A percentile compares a stretch with the other conserved stretches of the same genome.
These are phyloP conservation scores for Taiozyma sp. DNA, from an alignment of 1,139 yeast species.

Conservation along the genomic window DNA sequence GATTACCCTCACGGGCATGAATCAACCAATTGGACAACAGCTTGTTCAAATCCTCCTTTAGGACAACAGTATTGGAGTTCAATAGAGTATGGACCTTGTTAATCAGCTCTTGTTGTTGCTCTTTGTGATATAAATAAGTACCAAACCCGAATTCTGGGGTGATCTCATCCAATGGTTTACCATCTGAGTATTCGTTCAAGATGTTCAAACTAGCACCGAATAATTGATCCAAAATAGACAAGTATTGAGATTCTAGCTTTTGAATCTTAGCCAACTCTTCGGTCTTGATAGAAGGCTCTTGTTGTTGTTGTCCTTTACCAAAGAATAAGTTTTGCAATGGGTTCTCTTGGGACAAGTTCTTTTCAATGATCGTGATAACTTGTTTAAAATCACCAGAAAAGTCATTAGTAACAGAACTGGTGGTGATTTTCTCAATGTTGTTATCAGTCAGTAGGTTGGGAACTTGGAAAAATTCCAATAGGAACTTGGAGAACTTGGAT, in stretches of 20 bases:
- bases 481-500: slow-evolving; percentile 57
- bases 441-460: slow-evolving; percentile 41
- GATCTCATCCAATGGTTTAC: slow-evolving; percentile 32
- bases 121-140: slow-evolving; percentile 53
- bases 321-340: slow-evolving; percentile 63
- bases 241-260: slow-evolving; percentile 69
- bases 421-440: slow-evolving; percentile 42
- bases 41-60: slow-evolving; percentile 39
- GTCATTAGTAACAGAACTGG: slow-evolving; percentile 49
- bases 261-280: slow-evolving; percentile 36
- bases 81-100: slow-evolving; percentile 44
- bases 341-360: slow-evolving; percentile 44
- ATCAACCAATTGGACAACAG: slow-evolving; percentile 68
- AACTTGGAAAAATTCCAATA: slow-evolving; percentile 70
- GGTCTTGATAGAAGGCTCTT: slow-evolving; percentile 14
- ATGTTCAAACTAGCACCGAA: slow-evolving; percentile 50
- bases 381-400: slow-evolving; percentile 45
- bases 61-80: slow-evolving; percentile 27
- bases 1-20: slow-evolving; percentile 31
- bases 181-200: slow-evolving; percentile 47
- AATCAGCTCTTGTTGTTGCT: slow-evolving; percentile 43
- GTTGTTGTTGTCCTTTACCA: slow-evolving; percentile 37
- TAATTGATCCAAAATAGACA: slow-evolving; percentile 67
- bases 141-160: slow-evolving; percentile 91
- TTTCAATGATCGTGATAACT: slow-evolving; percentile 39